Evolutionary conservation across 2,329 filamentous ascomycete genomes (phyloP), one percentile per base, ranked within the genome.

Genomic region (Monosporascus sp.): DNA sequence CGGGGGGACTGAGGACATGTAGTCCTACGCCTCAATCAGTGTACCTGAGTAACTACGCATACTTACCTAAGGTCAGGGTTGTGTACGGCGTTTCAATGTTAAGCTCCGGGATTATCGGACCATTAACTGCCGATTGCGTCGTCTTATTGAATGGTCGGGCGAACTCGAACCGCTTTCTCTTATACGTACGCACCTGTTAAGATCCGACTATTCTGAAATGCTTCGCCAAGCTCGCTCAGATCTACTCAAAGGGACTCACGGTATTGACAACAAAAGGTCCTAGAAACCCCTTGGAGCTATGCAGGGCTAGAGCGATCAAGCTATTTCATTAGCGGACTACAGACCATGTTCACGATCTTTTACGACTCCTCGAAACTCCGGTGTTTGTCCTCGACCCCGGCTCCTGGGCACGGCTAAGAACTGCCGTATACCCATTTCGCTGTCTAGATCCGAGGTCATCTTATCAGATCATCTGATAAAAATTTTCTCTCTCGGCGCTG

Each of bases 401-500:
- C 44, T 41, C 43, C 22, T n/a, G 5, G 14, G n/a, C 41, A 7
- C 22, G 26, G 53, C 53, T 50, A 55, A 55, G 53, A 34, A 46
- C 24, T 46, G 3, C 16, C 7, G 22, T 37, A n/a, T 51, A 44
- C 51, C 31, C 27, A 22, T 55, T 26, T 34, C 26, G 34, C 34
- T 20, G 22, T 44, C 49, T 48, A 38, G 52, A 48, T 52, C 37
- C 45, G n/a, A 31, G 40, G 51, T 55, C 57, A 71, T 71, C 76
- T 79, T 79, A 80, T 79, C 77, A 76, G 77, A 80, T 80, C 69
- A 79, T 78, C 76, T 75, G 76, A 78, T 79, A 76, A 60, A 54
- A 57, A 73, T 69, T 70, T 68, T 68, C 72, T 31, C 31, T 14
- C 9, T 14, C 11, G 9, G 31, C 31, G 31, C 31, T 34, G 9